Evolutionary conservation across 1,139 yeast genomes (phyloP).

Genomic region (Ogataea hybrid): DNA sequence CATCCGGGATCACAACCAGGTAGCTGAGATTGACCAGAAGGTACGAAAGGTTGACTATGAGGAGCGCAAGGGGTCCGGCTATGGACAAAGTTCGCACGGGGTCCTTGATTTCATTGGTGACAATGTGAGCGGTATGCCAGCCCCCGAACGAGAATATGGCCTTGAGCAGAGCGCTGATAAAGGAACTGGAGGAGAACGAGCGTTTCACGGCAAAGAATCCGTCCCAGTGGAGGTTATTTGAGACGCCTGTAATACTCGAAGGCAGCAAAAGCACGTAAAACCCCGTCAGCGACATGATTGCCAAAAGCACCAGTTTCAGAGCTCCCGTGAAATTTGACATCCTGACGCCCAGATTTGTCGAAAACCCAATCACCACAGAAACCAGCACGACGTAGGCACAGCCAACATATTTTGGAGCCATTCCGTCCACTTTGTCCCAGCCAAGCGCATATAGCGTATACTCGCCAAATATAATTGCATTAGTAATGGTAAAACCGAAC

Average conservation of each 20-base stretch:
- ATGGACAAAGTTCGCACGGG: conserved; percentile 52
- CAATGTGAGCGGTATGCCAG: conserved; percentile 61
- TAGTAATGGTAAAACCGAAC: conserved; percentile 65
- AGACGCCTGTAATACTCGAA: conserved; percentile 30
- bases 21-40: conserved; percentile 52
- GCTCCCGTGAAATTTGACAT: conserved; percentile 53
- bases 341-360: conserved; percentile 48
- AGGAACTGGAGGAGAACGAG: conserved; percentile 39
- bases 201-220: conserved; percentile 33
- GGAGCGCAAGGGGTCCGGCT: conserved; percentile 55
- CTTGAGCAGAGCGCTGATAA: conserved; percentile 51
- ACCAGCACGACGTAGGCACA: conserved; percentile 41
- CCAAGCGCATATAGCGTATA: conserved; percentile 45
- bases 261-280: conserved; percentile 51
- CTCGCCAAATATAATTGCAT: conserved; percentile 70
- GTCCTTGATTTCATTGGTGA: conserved; percentile 55
- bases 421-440: conserved; percentile 28
- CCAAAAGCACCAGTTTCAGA: conserved; percentile 46
- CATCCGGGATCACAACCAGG: conserved; percentile 51
- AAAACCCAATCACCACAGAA: conserved; percentile 45
- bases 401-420: conserved; percentile 41
- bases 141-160: conserved; percentile 58
- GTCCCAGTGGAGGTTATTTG: conserved; percentile 28
- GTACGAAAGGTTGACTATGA: conserved; percentile 46
- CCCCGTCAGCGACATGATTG: conserved; percentile 47